Conservation (phyloP, 1,139 yeast genomes). For the Scheffersomyces parashehatae region DNA sequence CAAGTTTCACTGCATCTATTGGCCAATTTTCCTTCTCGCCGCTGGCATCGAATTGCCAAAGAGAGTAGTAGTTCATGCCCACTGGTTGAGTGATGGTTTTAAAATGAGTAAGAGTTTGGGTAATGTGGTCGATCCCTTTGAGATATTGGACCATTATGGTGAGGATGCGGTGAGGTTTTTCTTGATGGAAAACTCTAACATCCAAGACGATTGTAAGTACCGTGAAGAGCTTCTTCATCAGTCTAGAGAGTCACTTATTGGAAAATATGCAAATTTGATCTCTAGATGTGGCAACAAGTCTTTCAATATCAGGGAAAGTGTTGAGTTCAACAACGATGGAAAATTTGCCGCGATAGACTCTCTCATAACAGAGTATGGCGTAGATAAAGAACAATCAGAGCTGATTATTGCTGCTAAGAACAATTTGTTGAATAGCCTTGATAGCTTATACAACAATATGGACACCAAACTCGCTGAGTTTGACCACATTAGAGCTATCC, state of each 20-base stretch:
- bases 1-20: conserved; percentile 84
- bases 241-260: conserved; percentile 68
- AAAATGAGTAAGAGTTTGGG: conserved; percentile 95
- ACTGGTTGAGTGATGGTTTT: conserved; percentile 87
- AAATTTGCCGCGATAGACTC: conserved; percentile 26
- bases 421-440: conserved; percentile 21
- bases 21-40: conserved; percentile 93
- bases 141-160: conserved; percentile 60
- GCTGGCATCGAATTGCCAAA: conserved; percentile 70
- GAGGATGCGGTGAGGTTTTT: conserved; percentile 76
- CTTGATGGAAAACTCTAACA: conserved; percentile 71
- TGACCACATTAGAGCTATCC: conserved; percentile 61
- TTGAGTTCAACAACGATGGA: conserved; percentile 19
- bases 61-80: conserved; percentile 85
- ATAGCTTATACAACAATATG: conserved; percentile 31
- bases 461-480: conserved; percentile 44
- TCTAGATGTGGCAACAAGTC: conserved; percentile 72
- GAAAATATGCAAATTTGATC: conserved; percentile 80
- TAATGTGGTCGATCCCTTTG: conserved; percentile 91
- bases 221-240: conserved; percentile 56
- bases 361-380: conserved; percentile 16
- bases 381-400: conserved; percentile 9
- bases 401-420: conserved; percentile 17
- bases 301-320: conserved; percentile 58
- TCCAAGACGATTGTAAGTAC: conserved; percentile 79